Evolutionary conservation across 176 grass and related monocot genomes (phyloP), one percentile per base, ranked within the genome.

Genomic region (Ananas comosus): DNA sequence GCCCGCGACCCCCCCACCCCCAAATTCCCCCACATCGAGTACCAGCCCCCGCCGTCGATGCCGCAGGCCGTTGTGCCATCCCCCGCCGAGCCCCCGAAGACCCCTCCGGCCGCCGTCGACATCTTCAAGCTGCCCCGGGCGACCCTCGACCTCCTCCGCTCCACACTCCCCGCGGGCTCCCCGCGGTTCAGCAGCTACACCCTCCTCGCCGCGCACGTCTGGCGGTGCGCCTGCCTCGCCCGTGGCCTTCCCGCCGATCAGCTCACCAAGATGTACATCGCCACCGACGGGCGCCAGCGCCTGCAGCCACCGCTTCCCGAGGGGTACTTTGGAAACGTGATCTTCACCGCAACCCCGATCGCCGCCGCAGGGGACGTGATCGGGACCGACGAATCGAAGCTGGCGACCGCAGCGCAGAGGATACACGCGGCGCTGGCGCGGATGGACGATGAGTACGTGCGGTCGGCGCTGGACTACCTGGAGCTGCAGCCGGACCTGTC

Each of bases 271-370:
- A 66, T 96, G 78, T 89, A 91, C 25, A 80, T 82, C 28, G 85
- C 92, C 2, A 86, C 85, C 12, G 88, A 91, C 42, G 92, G 92
- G 48, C 75, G 88, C 33, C 81, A 85, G 49, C 78, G 92, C n/a
- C 64, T 96, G 24, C 88, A 63, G 12, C 88, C 92, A 0, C 78
- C 78, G 47, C 85, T 96, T 53, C 86, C 88, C 9, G 73, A 86
- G 12, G 92, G 92, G 28, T 96, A 96, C 63, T 96, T 96, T 11
- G 92, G 92, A 25, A 96, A 96, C 75, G 92, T 96, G 12, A 88
- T 96, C 67, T 96, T 96, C 85, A 96, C 88, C 0, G 85, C 83
- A 29, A 91, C 92, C 13, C 92, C 92, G 11, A 78, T 96, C 33
- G 85, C 85, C 0, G 70, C 87, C 23, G 85, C 82, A 0, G 70